These are phyloP conservation scores for Aureobasidium sp. DNA, from an alignment of 2,329 filamentous ascomycete species.

Conservation along the genomic window DNA sequence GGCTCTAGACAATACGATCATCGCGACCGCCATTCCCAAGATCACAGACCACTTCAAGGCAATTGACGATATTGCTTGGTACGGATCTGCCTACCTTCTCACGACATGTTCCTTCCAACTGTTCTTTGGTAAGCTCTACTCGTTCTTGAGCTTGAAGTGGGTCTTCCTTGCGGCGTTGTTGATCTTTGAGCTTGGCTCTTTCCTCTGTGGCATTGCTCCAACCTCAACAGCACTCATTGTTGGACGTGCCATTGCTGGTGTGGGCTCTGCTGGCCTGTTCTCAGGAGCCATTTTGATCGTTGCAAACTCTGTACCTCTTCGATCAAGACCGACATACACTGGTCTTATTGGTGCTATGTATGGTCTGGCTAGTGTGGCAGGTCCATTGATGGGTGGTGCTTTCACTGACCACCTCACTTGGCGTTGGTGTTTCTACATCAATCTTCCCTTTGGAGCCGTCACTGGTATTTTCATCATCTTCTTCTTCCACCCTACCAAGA, in stretches of 20 bases:
- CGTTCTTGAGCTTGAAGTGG: conserved; percentile 15
- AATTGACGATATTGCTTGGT: conserved; percentile 19
- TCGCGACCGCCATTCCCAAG: conserved; percentile 24
- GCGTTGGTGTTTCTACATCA: conserved; percentile 45
- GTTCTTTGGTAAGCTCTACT: conserved; percentile 11
- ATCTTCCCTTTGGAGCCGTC: conserved; percentile 43
- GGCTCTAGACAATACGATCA: conserved; percentile 25
- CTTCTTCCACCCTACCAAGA: conserved; percentile 28
- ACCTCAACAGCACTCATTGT: conserved; percentile 43
- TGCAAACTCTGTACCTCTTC: conserved; percentile 36
- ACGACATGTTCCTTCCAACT: conserved; percentile 28
- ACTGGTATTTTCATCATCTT: conserved; percentile 29
- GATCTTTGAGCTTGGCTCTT: conserved; percentile 15
- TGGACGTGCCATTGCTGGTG: conserved; percentile 43
- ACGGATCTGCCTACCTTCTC: conserved; percentile 34
- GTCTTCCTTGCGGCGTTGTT: conserved; percentile 12
- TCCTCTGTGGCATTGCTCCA: conserved; percentile 39
- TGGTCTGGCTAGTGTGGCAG: conserved; percentile 39
- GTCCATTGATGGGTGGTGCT: conserved; percentile 35
- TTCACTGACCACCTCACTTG: conserved; percentile 36
- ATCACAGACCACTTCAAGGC: conserved; percentile 19
- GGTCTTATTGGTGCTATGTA: conserved; percentile 42
- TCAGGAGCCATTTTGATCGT: conserved; percentile 42
- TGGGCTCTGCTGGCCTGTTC: conserved; percentile 44
- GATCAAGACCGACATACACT: conserved; percentile 40